Evolutionary conservation across 306 rosid species (phyloP).

Genomic region (Castanea sativa): DNA sequence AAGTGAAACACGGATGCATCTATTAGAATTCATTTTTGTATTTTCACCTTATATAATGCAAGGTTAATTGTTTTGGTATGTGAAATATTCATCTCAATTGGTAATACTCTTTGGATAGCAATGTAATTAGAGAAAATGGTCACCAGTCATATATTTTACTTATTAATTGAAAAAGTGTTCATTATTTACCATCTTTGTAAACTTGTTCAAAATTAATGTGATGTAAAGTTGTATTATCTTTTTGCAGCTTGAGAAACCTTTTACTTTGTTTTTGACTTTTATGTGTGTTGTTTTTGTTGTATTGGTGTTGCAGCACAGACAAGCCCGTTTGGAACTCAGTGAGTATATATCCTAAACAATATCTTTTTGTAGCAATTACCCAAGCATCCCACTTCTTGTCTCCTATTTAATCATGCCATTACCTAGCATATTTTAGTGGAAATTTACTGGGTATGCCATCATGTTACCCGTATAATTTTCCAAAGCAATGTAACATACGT

Average conservation of each 20-base stretch:
- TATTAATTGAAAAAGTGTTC: not conserved
- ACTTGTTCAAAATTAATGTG: not conserved
- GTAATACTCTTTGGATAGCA: not conserved
- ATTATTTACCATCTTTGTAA: not conserved
- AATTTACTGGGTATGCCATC: not conserved
- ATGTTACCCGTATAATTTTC: not conserved
- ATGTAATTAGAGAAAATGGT: not conserved
- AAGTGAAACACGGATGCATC: not conserved
- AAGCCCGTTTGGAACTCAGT: constrained; percentile 90
- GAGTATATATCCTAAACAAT: constrained; percentile 42
- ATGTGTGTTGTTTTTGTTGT: constrained; percentile 34
- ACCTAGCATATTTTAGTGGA: not conserved
- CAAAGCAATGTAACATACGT: not conserved
- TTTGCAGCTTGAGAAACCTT: not conserved
- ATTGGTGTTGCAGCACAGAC: constrained; percentile 68
- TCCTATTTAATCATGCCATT: not conserved
- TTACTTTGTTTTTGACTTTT: not conserved
- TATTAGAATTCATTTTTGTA: not conserved
- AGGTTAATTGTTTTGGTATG: not conserved
- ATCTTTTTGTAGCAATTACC: not conserved
- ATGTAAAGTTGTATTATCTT: not conserved
- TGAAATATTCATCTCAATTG: not conserved
- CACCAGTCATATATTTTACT: not conserved
- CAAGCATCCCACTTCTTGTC: not conserved
- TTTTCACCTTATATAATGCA: not conserved